Conservation (phyloP, 169 alveolate genomes). For the Cyclospora cayetanensis region DNA sequence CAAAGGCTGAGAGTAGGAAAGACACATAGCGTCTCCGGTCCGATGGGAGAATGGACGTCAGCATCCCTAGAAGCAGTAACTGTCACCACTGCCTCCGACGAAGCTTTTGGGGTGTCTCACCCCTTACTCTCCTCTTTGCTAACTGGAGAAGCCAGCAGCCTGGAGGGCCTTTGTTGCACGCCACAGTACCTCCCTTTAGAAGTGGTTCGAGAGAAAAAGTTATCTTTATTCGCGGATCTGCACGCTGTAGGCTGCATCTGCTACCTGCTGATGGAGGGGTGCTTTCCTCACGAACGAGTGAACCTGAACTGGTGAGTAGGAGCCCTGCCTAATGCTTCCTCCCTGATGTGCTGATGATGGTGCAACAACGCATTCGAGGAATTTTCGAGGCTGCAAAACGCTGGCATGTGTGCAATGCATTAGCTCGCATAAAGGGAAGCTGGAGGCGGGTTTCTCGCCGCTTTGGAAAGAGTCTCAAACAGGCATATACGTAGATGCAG, state of each 20-base stretch:
- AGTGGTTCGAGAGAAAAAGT: neutral
- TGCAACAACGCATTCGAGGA: neutral
- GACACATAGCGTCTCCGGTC: neutral
- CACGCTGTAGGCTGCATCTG: constrained; percentile 23
- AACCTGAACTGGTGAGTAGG: neutral
- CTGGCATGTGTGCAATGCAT: neutral
- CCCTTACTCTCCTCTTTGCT: neutral
- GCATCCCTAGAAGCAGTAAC: neutral
- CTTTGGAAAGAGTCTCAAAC: too few species aligned
- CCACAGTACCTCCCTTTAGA: constrained; percentile 10
- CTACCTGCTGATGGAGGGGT: constrained; percentile 29
- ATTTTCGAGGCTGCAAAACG: neutral
- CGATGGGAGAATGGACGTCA: neutral
- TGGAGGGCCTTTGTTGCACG: neutral
- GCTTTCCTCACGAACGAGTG: constrained; percentile 13
- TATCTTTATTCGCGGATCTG: neutral
- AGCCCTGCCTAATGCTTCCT: neutral
- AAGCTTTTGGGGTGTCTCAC: neutral
- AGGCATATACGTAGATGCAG: too few species aligned
- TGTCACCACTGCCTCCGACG: neutral
- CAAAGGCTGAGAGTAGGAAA: neutral
- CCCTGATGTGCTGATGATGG: too few species aligned
- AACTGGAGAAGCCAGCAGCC: neutral
- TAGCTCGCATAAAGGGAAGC: neutral
- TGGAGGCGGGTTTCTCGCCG: too few species aligned